Evolutionary conservation across 257 asterid genomes (phyloP).

Genomic region (Buddleja alternifolia): DNA sequence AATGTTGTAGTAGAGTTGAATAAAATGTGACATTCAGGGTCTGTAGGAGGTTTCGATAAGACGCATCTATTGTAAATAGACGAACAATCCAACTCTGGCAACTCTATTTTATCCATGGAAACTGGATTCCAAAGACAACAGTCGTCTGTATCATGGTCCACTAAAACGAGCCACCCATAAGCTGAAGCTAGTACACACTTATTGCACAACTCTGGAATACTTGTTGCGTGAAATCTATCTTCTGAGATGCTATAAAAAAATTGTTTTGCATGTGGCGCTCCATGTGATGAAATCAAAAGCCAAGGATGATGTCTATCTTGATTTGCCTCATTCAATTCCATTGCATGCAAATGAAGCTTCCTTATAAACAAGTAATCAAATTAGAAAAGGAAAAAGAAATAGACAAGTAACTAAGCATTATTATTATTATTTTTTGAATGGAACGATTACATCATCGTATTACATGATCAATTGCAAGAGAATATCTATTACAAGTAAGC

Average conservation of each 20-base stretch:
- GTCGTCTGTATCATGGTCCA: background rate
- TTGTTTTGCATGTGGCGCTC: background rate
- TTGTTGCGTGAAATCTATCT: background rate
- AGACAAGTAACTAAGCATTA: too few species aligned
- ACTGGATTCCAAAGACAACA: slow-evolving; percentile 8
- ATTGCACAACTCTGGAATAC: background rate
- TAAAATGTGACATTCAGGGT: background rate
- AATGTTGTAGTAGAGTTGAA: background rate
- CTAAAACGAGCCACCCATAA: slow-evolving; percentile 7
- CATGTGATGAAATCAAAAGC: background rate
- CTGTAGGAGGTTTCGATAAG: slow-evolving; percentile 7
- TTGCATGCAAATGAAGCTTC: too few species aligned
- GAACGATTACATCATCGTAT: too few species aligned
- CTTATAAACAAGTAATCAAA: too few species aligned
- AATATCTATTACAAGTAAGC: too few species aligned
- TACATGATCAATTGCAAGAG: too few species aligned
- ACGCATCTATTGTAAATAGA: background rate
- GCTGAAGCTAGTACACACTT: background rate
- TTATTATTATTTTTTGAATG: too few species aligned
- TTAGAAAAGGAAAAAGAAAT: too few species aligned
- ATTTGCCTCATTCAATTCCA: background rate
- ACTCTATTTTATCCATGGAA: background rate
- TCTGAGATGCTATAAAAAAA: background rate
- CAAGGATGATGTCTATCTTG: background rate
- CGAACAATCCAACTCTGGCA: background rate